These are phyloP conservation scores for Phellinidium pouzarii DNA, from an alignment of 1,284 basidiomycete species.

Conservation along the genomic window DNA sequence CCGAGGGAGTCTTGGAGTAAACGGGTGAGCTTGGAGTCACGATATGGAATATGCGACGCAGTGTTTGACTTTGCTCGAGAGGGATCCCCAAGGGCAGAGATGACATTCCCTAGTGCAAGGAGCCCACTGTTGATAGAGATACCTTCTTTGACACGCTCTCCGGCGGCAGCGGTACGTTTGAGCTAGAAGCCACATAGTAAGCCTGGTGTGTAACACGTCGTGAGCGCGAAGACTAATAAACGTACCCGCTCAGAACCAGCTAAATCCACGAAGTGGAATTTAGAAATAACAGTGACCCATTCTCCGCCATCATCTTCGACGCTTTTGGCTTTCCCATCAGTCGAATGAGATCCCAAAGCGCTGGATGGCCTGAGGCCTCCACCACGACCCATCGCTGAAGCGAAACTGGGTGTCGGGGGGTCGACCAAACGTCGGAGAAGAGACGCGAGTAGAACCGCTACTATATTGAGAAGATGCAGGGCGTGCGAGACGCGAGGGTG, in stretches of 20 bases:
- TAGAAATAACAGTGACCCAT: conserved; percentile 87
- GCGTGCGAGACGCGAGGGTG: conserved; percentile 70
- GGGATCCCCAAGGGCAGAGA: conserved; percentile 96
- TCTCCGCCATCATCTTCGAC: conserved; percentile 65
- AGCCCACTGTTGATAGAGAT: conserved; percentile 97
- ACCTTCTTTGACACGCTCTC: conserved; percentile 95
- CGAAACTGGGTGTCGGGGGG: conserved; percentile 72
- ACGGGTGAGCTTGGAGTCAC: conserved; percentile 94
- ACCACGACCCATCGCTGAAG: conserved; percentile 63
- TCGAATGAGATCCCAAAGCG: conserved; percentile 51
- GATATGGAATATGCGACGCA: conserved; percentile 87
- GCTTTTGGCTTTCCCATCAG: conserved; percentile 39
- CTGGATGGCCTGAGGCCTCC: conserved; percentile 66
- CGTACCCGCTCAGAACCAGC: conserved; percentile 91
- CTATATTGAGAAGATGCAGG: conserved; percentile 63
- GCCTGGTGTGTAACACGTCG: conserved; percentile 17
- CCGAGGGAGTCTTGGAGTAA: conserved; percentile 96
- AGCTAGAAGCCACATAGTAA: conserved; percentile 42
- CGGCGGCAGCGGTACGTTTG: conserved; percentile 88
- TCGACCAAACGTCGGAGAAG: conserved; percentile 68
- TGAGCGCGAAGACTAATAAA: conserved; percentile 19
- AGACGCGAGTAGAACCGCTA: conserved; percentile 42
- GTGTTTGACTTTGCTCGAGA: conserved; percentile 70
- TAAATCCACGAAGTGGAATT: conserved; percentile 98
- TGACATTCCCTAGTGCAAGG: conserved; percentile 95